Base-by-base conservation (phyloP, 352 stramenopile species). In the Pythium rishiriense region DNA sequence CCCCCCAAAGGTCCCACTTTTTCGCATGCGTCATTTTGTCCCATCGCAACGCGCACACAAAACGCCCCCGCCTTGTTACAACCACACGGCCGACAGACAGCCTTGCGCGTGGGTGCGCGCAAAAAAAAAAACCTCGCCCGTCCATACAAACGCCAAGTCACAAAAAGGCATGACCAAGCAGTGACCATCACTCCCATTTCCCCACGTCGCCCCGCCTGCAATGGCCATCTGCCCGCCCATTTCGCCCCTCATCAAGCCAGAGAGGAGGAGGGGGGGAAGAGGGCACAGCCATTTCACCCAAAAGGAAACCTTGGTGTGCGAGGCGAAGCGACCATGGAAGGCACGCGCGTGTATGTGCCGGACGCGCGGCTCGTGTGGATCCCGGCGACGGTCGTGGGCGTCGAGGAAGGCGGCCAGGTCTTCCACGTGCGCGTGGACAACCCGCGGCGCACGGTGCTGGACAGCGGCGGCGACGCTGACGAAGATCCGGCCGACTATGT, bases 281-380 rank as follows among this genome's bases (percentile, higher is more conserved):
- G 39, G 43, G 37, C 26, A 39, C 39, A 41, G 48, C 24, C 19
- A 42, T n/a, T 14, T 43, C 41, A 47, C 41, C 14, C 5, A 24
- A 54, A 45, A 53, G 53, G 47, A 53, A 50, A 62, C 29, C 60
- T 55, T 65, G 35, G 57, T 61, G 29, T 33, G 9, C 24, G n/a
- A 24, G n/a, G 17, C 5, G n/a, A n/a, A 14, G 19, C 21, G 41
- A 47, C 5, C 17, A 94, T 94, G 83, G 85, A 93, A 73, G 85
- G 85, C 26, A 87, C 79, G 53, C 79, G 78, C 64, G 84, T 93
- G 62, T 96, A 89, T 66, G 78, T 96, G 22, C 87, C 87, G 24
- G 84, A 96, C 63, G 79, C 88, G 51, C 80, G 77, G 66, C 72
- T 89, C 52, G 75, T 93, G 54, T 96, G 87, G 87, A 68, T 92